Evolutionary conservation across 2,329 filamentous ascomycete species (phyloP), one percentile per base, ranked within the genome.

Genomic region (Neofusicoccum sp.): DNA sequence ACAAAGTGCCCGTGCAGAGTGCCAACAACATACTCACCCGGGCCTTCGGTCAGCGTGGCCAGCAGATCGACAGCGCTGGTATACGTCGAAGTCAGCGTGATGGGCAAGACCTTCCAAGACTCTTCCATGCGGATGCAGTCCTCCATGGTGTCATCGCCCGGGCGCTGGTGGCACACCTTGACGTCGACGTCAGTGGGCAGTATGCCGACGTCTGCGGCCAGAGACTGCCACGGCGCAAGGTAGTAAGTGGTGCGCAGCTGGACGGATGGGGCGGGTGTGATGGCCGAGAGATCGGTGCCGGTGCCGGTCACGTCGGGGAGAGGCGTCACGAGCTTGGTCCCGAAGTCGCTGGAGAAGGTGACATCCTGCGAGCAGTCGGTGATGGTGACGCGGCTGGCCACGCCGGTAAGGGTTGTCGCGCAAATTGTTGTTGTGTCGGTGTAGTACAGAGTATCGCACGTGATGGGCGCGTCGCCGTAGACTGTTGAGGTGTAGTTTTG

Each of bases 281-380:
- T 74, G 41, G 47, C 54, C 14, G 38, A 44, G 1, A 3, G n/a
- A 8, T 34, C 11, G 8, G 40, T 41, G 33, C 63, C 63, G 48
- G 63, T 61, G 4, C 28, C 58, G 4, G 61, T 66, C 4, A 63
- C 61, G 0, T 69, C 68, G 5, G 73, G 69, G 8, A 70, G 71
- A 1, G 76, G 73, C 4, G 71, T 74, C 5, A 72, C 71, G n/a
- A 79, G 63, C 1, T 70, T 70, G 65, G 73, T 77, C n/a, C 76
- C 77, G 51, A 73, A 76, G 47, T 78, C 72, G 53, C 72, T 79
- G 1, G 77, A 79, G 64, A 79, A 80, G 3, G 78, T 79, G 49
- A 80, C 70, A 20, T 79, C 71, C 59, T 80, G 76, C 26, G 69
- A 68, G 63, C 78, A 80, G 5, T 73, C 68, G 12, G 76, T 72